phyloP scores from a whole-genome alignment of 169 alveolate genomes.

The Besnoitia besnoiti region DNA sequence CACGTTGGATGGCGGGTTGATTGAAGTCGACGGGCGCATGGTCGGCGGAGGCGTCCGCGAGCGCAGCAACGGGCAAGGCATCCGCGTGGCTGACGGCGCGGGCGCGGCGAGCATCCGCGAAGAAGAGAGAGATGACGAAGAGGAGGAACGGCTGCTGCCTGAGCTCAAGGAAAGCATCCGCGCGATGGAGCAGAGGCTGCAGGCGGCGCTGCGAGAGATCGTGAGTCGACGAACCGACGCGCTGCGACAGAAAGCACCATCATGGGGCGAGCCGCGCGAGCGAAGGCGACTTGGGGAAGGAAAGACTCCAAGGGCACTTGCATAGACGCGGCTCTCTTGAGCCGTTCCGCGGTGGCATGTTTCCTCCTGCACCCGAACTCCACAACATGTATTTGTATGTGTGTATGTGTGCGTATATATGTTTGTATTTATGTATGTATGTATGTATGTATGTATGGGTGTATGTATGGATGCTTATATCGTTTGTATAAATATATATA shows the following conservation, averaged over 20 bases:
- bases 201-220: background rate
- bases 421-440: no score
- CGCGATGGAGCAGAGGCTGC: constrained; percentile 44
- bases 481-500: no score
- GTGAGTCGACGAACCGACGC: background rate
- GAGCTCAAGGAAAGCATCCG: background rate
- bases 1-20: constrained; percentile 58
- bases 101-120: constrained; percentile 20
- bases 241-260: background rate
- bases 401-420: no score
- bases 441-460: no score
- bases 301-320: no score
- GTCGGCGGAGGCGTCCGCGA: constrained; percentile 15
- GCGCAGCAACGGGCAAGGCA: background rate
- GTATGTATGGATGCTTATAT: no score
- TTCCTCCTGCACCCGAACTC: no score
- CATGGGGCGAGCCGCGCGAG: background rate
- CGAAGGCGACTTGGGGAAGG: no score
- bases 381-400: no score
- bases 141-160: background rate
- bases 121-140: background rate
- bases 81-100: constrained; percentile 3
- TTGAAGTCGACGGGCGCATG: constrained; percentile 39
- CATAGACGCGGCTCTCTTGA: no score
- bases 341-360: no score